These are phyloP conservation scores for Xylaria digitata DNA, from an alignment of 2,329 filamentous ascomycete species.

Conservation along the genomic window DNA sequence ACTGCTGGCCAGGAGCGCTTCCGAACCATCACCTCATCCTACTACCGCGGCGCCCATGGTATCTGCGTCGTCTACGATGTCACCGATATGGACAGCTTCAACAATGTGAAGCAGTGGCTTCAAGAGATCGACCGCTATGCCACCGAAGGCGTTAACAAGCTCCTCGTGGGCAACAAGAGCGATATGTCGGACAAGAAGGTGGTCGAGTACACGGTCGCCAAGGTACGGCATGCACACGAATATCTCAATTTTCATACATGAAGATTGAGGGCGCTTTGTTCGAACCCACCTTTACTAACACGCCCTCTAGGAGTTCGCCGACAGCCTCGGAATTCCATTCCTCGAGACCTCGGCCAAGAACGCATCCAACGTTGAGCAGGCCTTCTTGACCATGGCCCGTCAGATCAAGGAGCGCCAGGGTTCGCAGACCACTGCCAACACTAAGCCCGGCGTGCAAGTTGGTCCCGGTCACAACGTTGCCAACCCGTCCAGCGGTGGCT, in stretches of 20 bases:
- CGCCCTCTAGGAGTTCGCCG: constrained; percentile 85
- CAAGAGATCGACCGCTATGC: constrained; percentile 99
- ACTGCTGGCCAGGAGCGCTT: constrained; percentile 99
- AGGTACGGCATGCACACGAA: constrained; percentile 68
- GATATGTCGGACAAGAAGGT: constrained; percentile 99
- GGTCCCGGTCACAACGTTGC: constrained; percentile 94
- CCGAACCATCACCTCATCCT: constrained; percentile 99
- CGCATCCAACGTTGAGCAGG: constrained; percentile 98
- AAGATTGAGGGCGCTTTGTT: background rate
- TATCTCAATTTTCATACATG: constrained; percentile 19
- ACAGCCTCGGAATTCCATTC: constrained; percentile 98
- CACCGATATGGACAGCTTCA: constrained; percentile 99
- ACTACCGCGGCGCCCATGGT: constrained; percentile 98
- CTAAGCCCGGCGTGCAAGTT: constrained; percentile 97
- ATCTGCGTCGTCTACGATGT: constrained; percentile 99
- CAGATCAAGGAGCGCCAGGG: constrained; percentile 99
- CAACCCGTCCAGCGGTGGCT: constrained; percentile 84
- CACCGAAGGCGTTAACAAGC: constrained; percentile 99
- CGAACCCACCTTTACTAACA: constrained; percentile 32
- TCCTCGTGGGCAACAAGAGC: constrained; percentile 99
- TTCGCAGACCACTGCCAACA: constrained; percentile 93
- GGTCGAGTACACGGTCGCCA: constrained; percentile 98
- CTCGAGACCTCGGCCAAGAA: constrained; percentile 99
- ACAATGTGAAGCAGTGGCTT: constrained; percentile 99
- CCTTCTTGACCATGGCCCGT: constrained; percentile 99